Base-by-base conservation (phyloP, 495 filamentous ascomycete species). In the Staphylotrichum tortipilum region DNA sequence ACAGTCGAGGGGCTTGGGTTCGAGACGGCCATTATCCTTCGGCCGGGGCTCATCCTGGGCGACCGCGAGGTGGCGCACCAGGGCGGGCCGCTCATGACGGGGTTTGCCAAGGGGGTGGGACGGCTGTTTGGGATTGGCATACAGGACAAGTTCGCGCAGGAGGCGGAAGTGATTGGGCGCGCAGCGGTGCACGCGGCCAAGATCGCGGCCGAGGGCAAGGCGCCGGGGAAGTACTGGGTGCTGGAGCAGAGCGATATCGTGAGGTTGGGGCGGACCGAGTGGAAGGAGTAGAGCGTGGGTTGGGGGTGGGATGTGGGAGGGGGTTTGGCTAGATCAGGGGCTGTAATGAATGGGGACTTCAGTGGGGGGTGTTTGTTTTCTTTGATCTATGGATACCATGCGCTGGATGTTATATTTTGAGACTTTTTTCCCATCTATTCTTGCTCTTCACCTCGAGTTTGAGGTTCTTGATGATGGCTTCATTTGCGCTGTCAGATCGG, bases 41-140 rank as follows among this genome's bases (percentile, higher is more conserved):
- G 79, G 15, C 89, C 89, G 9, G 89, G 86, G 1, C 40, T 88
- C 51, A 83, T 95, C 55, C 54, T 85, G n/a, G 89, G 87, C 10
- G 59, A 74, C 9, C 72, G 89, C 33, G 75, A 84, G 50, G 76
- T 79, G 46, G 68, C 68, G 34, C 72, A 85, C 41, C 56, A 68
- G 7, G 53, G 60, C 3, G 71, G 79, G 44, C 68, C 75, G 34
- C 63, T 78, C 9, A 23, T 78, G 3, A 68, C 71, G 42, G 65
- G 59, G 34, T 7, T 85, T 24, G 78, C 80, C 3, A 65, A 61
- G 10, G 68, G 71, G 44, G 8, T 91, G 7, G 76, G 81, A 52
- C 70, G 64, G 7, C 18, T 67, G 14, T 31, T 65, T 0, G 63
- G 60, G 29, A 56, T 68, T 30, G 60, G 62, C 10, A 49, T 79